Conservation (phyloP, 495 filamentous ascomycete species). For the Penicillium simplicissimum region DNA sequence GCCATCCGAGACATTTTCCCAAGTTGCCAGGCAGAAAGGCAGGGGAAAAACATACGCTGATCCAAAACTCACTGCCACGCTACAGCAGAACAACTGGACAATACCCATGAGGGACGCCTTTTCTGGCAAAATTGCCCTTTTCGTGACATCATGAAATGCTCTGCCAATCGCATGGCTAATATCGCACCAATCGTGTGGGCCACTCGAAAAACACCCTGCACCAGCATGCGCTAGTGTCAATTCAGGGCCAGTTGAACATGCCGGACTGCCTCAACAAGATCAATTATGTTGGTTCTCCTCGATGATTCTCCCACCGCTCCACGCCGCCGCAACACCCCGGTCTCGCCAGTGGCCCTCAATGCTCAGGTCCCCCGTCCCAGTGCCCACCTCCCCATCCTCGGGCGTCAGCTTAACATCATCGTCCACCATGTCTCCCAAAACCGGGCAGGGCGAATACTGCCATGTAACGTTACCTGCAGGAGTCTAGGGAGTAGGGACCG, state of each 20-base stretch:
- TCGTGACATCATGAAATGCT: constrained; percentile 19
- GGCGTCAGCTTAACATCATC: constrained; percentile 11
- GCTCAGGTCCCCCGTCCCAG: not conserved
- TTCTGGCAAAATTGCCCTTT: not conserved
- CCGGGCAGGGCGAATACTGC: constrained; percentile 1
- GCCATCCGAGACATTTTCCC: constrained; percentile 10
- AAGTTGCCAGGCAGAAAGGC: not conserved
- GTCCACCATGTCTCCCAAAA: not conserved
- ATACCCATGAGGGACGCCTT: not conserved
- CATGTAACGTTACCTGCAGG: constrained; percentile 32
- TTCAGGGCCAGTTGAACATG: not conserved
- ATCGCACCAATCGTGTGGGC: constrained; percentile 16
- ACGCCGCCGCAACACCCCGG: not conserved
- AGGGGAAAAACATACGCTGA: not conserved
- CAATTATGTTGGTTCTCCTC: not conserved
- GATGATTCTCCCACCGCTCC: not conserved
- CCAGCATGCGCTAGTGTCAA: constrained; percentile 6
- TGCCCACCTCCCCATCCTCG: not conserved
- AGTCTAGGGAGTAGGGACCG: constrained; percentile 12
- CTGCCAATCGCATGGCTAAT: constrained; percentile 3
- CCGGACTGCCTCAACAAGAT: not conserved
- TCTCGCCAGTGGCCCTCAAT: not conserved
- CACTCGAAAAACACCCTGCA: constrained; percentile 12
- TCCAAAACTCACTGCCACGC: not conserved
- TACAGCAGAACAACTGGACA: not conserved